Base-by-base conservation (phyloP, 305 asterid genomes). In the Plantago coronopus region DNA sequence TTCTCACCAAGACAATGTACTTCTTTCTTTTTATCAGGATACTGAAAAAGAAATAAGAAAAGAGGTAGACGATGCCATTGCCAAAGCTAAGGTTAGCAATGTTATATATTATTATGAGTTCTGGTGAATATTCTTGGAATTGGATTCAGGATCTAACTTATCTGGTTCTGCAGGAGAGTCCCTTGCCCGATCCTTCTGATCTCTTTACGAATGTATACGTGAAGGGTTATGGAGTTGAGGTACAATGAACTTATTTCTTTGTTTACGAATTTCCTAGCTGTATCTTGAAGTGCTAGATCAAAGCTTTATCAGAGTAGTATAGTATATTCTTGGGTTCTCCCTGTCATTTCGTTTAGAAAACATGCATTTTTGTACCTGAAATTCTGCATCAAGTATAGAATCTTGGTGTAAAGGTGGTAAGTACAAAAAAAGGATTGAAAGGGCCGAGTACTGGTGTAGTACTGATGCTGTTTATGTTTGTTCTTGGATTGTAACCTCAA, bases 161-260 rank as follows among this genome's bases (percentile, higher is more conserved):
- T 23, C 9, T 23, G 13, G 7, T 53, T 53, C 25, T 15, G 57
- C 61, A 56, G 25, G 61, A 56, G 88, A 72, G 91, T 68, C 75
- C 95, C 48, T 51, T 84, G 82, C 98, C 97, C 44, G 98, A 91
- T 54, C 80, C 98, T 46, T 86, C 96, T n/a, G 95, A 88, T 74
- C 88, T 91, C 66, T 91, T 91, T 62, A 81, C 91, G 11, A 91
- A 91, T 64, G 77, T 88, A 60, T 91, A 91, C 61, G 88, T 78
- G 67, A 91, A 88, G 84, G 97, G 95, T 68, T 68, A 56, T 2
- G 98, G 96, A 69, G 76, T 68, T 59, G 95, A 91, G 98, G 98
- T 91, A 91, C 54, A 76, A 18, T 48, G 42, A 38, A 48, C 54
- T 61, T 40, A n/a, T n/a, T n/a, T n/a, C n/a, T n/a, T 19, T 45